phyloP scores from a whole-genome alignment of 306 rosid genomes.

The Chamaecrista fasciculata region DNA sequence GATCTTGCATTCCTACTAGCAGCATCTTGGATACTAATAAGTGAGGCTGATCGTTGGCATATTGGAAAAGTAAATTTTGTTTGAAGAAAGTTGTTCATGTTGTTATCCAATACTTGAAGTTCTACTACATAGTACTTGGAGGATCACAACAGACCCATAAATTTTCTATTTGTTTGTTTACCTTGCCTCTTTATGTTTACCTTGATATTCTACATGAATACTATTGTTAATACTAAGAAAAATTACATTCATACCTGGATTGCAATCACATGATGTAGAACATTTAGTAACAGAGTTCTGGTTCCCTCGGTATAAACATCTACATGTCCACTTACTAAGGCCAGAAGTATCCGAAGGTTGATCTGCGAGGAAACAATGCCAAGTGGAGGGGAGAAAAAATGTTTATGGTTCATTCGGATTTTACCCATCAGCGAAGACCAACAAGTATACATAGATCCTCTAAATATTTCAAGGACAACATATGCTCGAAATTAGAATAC shows the following conservation, averaged over 20 bases:
- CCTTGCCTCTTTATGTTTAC: not conserved
- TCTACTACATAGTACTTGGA: constrained; percentile 9
- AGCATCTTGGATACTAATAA: constrained; percentile 2
- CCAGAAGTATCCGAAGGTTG: constrained; percentile 46
- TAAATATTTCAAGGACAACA: not conserved
- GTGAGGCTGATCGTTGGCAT: not conserved
- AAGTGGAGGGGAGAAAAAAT: not conserved
- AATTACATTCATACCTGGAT: constrained; percentile 52
- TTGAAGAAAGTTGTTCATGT: not conserved
- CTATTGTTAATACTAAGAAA: constrained; percentile 3
- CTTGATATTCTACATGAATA: constrained; percentile 3
- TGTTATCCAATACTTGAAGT: not conserved
- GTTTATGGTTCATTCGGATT: constrained; percentile 10
- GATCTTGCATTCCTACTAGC: constrained; percentile 3
- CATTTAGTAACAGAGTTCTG: constrained; percentile 61
- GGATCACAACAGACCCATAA: not conserved
- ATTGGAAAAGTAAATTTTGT: not conserved
- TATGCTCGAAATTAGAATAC: not conserved
- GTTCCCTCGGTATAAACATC: constrained; percentile 62
- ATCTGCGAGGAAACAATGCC: constrained; percentile 45
- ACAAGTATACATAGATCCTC: constrained; percentile 2
- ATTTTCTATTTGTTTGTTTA: too few species aligned
- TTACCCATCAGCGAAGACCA: constrained; percentile 11
- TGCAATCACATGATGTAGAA: constrained; percentile 81
- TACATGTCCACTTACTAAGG: constrained; percentile 72